Base-by-base conservation (phyloP, 1,284 basidiomycete species). In the Erythrobasidium hasegawianum region DNA sequence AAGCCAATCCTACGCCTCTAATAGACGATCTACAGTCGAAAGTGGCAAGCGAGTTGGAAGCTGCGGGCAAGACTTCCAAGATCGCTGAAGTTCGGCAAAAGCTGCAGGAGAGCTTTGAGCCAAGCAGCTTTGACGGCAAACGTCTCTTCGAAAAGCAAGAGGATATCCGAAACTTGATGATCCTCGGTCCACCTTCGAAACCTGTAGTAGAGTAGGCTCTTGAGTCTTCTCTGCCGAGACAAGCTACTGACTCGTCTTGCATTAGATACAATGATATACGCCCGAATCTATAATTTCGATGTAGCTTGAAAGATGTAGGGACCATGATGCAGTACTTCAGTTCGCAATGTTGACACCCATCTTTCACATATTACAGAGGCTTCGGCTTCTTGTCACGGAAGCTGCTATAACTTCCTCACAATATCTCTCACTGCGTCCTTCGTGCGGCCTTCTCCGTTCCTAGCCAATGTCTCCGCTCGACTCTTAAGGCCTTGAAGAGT, bases 391-490 rank as follows among this genome's bases (percentile, higher is more conserved):
- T 41, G 11, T 10, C 40, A n/a, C 40, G n/a, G 11, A 47, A 7
- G 43, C 52, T 54, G 24, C n/a, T 22, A 54, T 16, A 59, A 13
- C 39, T 49, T 43, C 13, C 13, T 5, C 4, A 27, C 43, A n/a
- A 59, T 45, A 11, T 59, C 57, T 13, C 40, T 49, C 8, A 58
- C 56, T 9, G 57, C 33, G 5, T 65, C 56, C 38, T 58, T 57
- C 5, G 26, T 40, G 27, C 54, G 47, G 45, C 1, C 9, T 20
- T 52, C 54, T 13, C 27, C 26, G 38, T 45, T 53, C 18, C 24
- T 53, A 18, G 62, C 62, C 2, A 65, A 16, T 4, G 62, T 58
- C 27, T 65, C 55, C 13, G 62, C 62, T 16, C 62, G 62, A n/a
- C 47, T 50, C 38, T 65, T 65, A 2, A 65, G 41, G 22, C 33